Evolutionary conservation across 129 eudicot genomes (phyloP), one percentile per base, ranked within the genome.

Genomic region (Flaveria brownii): DNA sequence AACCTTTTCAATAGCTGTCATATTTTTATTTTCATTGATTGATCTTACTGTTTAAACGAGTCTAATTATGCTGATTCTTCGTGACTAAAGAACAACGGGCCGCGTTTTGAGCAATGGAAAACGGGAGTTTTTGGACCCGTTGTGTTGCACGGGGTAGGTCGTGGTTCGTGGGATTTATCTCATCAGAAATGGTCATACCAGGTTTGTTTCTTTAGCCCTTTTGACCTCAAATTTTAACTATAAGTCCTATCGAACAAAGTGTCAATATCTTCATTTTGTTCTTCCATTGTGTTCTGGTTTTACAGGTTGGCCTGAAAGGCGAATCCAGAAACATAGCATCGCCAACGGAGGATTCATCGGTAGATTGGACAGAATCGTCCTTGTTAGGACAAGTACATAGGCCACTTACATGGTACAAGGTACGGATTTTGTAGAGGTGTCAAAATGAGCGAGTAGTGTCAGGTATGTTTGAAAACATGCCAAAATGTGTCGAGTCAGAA

Each of bases 401-500:
- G 72, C 97, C 97, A 4, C 91, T 92, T 62, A 87, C 91, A 5
- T 92, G 97, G 97, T 83, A 89, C 57, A 92, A 89, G 97, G 97
- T 92, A 89, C 9, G 22, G 71, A 18, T 49, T 55, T n/a, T 52
- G 9, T 72, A 33, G 25, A 64, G 70, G 47, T 36, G 47, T 22
- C 10, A 64, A 64, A n/a, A 64, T 60, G 66, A 26, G 41, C 5
- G n/a, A 14, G 66, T 60, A 2, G 10, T 17, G 57, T 12, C 28
- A 0, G 9, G 26, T 6, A 54, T 2, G 9, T 17, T 54, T 6
- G 0, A n/a, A 54, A 6, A 52, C 25, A n/a, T 9, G 23, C 5
- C 17, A 9, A 47, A 47, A 47, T 9, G 16, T 2, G 3, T 47
- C 52, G 52, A 9, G 16, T 47, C 16, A 47, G 12, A 47, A 42